Evolutionary conservation across 2,329 filamentous ascomycete genomes (phyloP).

Genomic region (Colletotrichum agaves): DNA sequence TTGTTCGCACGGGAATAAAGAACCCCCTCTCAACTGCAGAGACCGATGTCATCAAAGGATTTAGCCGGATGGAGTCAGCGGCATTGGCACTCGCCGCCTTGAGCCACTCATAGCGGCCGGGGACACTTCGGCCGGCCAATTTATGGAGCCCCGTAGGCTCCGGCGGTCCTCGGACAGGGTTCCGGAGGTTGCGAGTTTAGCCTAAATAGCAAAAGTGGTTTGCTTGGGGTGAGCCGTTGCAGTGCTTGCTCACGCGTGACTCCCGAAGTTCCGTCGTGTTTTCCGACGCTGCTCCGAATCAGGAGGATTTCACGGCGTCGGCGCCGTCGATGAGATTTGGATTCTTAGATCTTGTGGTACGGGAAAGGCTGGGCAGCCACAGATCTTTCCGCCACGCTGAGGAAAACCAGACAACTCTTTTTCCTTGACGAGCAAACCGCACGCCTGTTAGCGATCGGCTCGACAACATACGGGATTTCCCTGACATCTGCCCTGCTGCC

Average conservation of each 20-base stretch:
- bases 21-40: neutral
- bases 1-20: neutral
- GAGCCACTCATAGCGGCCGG: constrained; percentile 20
- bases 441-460: too few relatives aligned
- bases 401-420: too few relatives aligned
- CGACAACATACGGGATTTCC: neutral
- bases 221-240: neutral
- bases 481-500: neutral
- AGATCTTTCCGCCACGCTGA: too few relatives aligned
- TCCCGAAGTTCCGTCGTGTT: constrained; percentile 15
- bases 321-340: constrained; percentile 19
- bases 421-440: too few relatives aligned
- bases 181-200: constrained; percentile 26
- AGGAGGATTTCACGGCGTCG: constrained; percentile 3
- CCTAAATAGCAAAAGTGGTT: constrained; percentile 26
- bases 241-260: constrained; percentile 24
- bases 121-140: constrained; percentile 21
- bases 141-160: constrained; percentile 30
- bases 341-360: neutral
- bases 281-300: constrained; percentile 34
- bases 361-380: neutral
- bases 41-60: neutral
- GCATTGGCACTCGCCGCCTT: constrained; percentile 24
- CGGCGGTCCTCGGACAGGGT: constrained; percentile 25
- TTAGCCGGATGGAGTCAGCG: constrained; percentile 19